These are phyloP conservation scores for Vishniacozyma victoriae DNA, from an alignment of 768 basidiomycete genomes.

Conservation along the genomic window DNA sequence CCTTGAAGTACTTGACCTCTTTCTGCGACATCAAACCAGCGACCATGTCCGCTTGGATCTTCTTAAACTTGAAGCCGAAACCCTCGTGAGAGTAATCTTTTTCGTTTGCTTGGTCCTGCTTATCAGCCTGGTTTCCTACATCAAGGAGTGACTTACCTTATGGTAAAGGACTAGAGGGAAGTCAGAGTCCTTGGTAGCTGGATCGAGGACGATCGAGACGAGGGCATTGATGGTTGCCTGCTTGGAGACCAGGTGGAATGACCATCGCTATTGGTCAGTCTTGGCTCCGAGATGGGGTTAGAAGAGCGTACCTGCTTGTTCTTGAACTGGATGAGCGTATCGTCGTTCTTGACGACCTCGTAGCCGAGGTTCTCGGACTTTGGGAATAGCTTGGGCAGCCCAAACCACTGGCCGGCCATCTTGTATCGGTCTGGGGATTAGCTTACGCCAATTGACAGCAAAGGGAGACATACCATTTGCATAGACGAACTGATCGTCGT, in stretches of 20 bases:
- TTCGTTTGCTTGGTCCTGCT: slow-evolving; percentile 50
- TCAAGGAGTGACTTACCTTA: slow-evolving; percentile 7
- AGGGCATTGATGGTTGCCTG: slow-evolving; percentile 51
- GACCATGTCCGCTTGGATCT: slow-evolving; percentile 49
- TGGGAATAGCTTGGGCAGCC: slow-evolving; percentile 49
- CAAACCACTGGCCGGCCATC: slow-evolving; percentile 51
- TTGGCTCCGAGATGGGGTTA: too few relatives aligned
- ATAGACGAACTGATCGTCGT: slow-evolving; percentile 50
- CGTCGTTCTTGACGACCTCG: slow-evolving; percentile 48
- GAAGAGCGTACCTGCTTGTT: slow-evolving; percentile 50
- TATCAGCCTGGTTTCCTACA: slow-evolving; percentile 24
- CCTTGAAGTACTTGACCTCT: slow-evolving; percentile 36
- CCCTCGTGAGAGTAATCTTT: slow-evolving; percentile 52
- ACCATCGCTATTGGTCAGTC: slow-evolving; percentile 46
- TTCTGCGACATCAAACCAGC: slow-evolving; percentile 22
- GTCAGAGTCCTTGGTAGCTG: slow-evolving; percentile 49
- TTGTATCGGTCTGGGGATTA: slow-evolving; percentile 45
- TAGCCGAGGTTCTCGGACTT: slow-evolving; percentile 47
- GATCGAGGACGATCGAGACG: slow-evolving; percentile 49
- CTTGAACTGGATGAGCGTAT: slow-evolving; percentile 50
- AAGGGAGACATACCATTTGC: slow-evolving; percentile 38
- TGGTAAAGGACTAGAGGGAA: slow-evolving; percentile 45
- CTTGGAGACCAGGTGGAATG: slow-evolving; percentile 49
- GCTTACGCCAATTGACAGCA: too few relatives aligned
- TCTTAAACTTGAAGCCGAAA: slow-evolving; percentile 50